These are phyloP conservation scores for Clarireedia sp. DNA, from an alignment of 2,329 filamentous ascomycete species.

Conservation along the genomic window DNA sequence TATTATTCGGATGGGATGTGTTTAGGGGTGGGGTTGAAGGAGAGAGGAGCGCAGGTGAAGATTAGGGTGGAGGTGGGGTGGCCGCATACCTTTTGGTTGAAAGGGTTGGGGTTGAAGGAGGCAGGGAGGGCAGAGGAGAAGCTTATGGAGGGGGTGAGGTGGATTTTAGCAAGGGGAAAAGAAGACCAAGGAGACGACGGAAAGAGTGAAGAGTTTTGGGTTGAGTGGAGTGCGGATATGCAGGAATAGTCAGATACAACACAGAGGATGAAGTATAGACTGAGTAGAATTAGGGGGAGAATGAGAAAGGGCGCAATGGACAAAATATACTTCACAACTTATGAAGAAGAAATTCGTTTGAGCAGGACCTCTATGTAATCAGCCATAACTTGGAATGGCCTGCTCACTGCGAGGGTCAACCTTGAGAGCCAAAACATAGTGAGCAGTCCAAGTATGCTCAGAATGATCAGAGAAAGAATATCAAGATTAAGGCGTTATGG, in stretches of 20 bases:
- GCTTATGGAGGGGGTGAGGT: conserved; percentile 36
- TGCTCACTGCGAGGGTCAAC: neutral
- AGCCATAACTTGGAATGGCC: too few relatives aligned
- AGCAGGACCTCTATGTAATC: too few relatives aligned
- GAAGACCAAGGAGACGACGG: neutral
- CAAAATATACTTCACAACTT: too few relatives aligned
- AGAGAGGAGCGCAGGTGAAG: conserved; percentile 34
- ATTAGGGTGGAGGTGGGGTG: conserved; percentile 38
- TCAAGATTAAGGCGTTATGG: conserved; percentile 5
- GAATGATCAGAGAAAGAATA: neutral
- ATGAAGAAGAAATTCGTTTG: too few relatives aligned
- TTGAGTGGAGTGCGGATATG: neutral
- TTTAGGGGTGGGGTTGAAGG: conserved; percentile 37
- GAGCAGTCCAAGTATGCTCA: neutral
- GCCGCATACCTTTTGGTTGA: conserved; percentile 47
- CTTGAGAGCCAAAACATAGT: neutral
- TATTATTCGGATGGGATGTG: conserved; percentile 45
- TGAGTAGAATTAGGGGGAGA: neutral
- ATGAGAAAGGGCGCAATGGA: too few relatives aligned
- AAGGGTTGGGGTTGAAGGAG: conserved; percentile 34
- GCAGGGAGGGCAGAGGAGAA: conserved; percentile 36
- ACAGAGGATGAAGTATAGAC: neutral
- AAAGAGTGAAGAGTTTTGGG: neutral
- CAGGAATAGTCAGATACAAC: neutral
- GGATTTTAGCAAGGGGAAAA: conserved; percentile 28